These are phyloP conservation scores for Vigna nakashimae DNA, from an alignment of 306 rosid genomes.

Conservation along the genomic window DNA sequence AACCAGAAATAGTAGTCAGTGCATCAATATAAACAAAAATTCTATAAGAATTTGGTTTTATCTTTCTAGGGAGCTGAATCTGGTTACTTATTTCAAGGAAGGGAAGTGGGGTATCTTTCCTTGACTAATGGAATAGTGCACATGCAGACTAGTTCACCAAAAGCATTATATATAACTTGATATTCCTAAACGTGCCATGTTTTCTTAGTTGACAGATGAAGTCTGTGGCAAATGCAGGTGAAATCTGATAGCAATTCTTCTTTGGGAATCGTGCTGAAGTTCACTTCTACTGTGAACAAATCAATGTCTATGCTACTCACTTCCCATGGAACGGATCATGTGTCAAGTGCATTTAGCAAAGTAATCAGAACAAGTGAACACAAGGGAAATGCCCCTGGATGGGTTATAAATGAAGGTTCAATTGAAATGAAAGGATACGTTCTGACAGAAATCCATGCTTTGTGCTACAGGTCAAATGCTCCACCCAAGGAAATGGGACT, in stretches of 20 bases:
- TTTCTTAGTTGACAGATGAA: conserved; percentile 8
- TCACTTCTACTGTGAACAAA: not conserved
- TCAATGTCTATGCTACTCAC: not conserved
- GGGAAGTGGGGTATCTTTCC: conserved; percentile 32
- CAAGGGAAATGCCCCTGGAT: conserved; percentile 28
- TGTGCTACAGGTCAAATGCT: conserved; percentile 58
- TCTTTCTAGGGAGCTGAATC: conserved; percentile 25
- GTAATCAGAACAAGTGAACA: conserved; percentile 12
- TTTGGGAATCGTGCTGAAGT: conserved; percentile 1
- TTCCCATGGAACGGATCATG: conserved; percentile 11
- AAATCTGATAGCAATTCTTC: conserved; percentile 14
- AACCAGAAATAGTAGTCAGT: no score
- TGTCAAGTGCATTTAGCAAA: conserved; percentile 1
- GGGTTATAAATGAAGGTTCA: conserved; percentile 19
- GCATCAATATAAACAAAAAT: not conserved
- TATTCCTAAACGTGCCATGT: not conserved
- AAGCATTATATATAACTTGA: conserved; percentile 4
- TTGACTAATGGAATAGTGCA: conserved; percentile 1
- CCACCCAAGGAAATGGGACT: conserved; percentile 33
- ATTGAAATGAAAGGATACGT: conserved; percentile 11
- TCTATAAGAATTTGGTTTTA: not conserved
- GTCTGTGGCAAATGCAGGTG: conserved; percentile 9
- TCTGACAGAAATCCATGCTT: conserved; percentile 42
- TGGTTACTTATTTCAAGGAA: not conserved
- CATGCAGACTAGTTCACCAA: not conserved